Conservation (phyloP, 2,329 filamentous ascomycete genomes). For the Xylariales sp. region DNA sequence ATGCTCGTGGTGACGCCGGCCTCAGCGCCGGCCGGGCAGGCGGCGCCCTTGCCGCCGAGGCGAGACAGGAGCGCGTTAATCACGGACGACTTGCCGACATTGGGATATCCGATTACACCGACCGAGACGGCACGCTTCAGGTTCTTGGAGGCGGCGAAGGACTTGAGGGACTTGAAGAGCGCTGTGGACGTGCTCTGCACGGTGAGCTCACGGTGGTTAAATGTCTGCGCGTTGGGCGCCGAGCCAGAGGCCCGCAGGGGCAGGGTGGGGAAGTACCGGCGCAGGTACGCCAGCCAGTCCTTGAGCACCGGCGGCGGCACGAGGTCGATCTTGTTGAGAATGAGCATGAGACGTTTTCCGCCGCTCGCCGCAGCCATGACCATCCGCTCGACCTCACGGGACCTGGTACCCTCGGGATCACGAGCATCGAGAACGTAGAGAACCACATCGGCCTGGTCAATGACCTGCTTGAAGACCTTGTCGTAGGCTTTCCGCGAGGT, state of each 20-base stretch:
- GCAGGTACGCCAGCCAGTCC: slow-evolving; percentile 78
- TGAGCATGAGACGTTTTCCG: slow-evolving; percentile 82
- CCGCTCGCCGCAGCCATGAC: slow-evolving; percentile 84
- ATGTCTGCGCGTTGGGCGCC: slow-evolving; percentile 81
- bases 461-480: slow-evolving; percentile 92
- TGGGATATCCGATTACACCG: slow-evolving; percentile 91
- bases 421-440: slow-evolving; percentile 91
- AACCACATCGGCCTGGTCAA: slow-evolving; percentile 83
- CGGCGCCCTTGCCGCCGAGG: slow-evolving; percentile 61
- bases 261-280: slow-evolving; percentile 85
- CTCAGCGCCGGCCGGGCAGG: slow-evolving; percentile 86
- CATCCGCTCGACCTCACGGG: slow-evolving; percentile 83
- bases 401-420: slow-evolving; percentile 86
- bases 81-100: slow-evolving; percentile 93
- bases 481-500: slow-evolving; percentile 84
- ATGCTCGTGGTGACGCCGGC: slow-evolving; percentile 88
- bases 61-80: slow-evolving; percentile 87
- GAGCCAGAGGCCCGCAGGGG: slow-evolving; percentile 81
- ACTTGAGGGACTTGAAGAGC: slow-evolving; percentile 85
- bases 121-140: slow-evolving; percentile 87
- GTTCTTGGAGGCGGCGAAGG: slow-evolving; percentile 76
- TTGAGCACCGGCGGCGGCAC: slow-evolving; percentile 78
- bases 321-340: slow-evolving; percentile 94
- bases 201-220: slow-evolving; percentile 87
- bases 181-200: slow-evolving; percentile 81